A percentile compares a stretch with the other conserved stretches of the same genome.
Conservation (phyloP, 352 stramenopile species). For the Pythium coloratum region DNA sequence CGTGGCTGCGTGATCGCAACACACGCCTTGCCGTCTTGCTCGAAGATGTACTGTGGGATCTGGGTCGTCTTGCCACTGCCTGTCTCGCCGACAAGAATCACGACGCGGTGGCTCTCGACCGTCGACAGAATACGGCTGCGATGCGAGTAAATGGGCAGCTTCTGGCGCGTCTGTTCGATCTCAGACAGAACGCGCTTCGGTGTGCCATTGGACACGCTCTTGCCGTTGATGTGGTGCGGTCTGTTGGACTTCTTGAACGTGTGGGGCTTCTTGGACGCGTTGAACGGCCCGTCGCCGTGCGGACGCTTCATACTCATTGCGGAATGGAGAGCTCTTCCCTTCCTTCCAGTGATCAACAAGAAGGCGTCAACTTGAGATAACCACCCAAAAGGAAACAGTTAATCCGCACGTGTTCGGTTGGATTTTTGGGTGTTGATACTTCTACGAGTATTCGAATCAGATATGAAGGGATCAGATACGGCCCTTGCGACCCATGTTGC, state of each 20-base stretch:
- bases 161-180: slow-evolving; percentile 58
- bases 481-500: slow-evolving; percentile 55
- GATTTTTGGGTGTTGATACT: slow-evolving; percentile 29
- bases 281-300: slow-evolving; percentile 8
- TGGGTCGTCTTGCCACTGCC: slow-evolving; percentile 92
- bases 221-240: slow-evolving; percentile 4
- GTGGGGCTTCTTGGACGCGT: slow-evolving; percentile 18
- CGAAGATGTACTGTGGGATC: slow-evolving; percentile 87
- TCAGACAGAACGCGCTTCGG: slow-evolving; percentile 32
- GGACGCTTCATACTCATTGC: slow-evolving; percentile 22
- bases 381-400: slow-evolving; percentile 9
- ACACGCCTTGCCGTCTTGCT: slow-evolving; percentile 45
- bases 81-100: slow-evolving; percentile 90
- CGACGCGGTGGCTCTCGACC: slow-evolving; percentile 59
- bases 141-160: slow-evolving; percentile 75
- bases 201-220: neutral
- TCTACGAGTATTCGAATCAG: slow-evolving; percentile 16
- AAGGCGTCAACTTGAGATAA: neutral
- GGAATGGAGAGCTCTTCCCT: neutral
- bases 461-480: slow-evolving; percentile 39
- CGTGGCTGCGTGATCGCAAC: slow-evolving; percentile 85
- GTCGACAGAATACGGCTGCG: slow-evolving; percentile 67
- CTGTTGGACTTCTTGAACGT: slow-evolving; percentile 16
- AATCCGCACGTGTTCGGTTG: neutral
- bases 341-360: slow-evolving; percentile 3